Evolutionary conservation across 176 grass and related monocot genomes (phyloP), one percentile per base, ranked within the genome.

Genomic region (Olyra latifolia): DNA sequence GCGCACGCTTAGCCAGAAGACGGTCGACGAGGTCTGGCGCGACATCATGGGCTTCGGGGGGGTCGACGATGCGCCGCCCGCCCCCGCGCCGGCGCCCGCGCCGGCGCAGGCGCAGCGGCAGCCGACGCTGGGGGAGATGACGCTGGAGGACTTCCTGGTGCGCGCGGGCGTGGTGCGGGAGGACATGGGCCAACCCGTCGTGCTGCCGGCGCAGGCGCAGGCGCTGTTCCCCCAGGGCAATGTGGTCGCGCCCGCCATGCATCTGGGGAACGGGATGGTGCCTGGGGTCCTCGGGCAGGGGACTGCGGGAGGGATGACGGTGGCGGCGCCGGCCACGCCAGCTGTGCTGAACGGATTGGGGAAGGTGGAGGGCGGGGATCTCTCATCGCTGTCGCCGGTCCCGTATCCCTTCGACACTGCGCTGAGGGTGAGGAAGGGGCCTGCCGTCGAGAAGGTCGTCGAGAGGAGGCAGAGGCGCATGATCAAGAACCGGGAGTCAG

Each of bases 401-500:
- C 93, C 90, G 30, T 95, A 95, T 27, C 73, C 73, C 9, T 95
- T 95, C 78, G 88, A 85, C 85, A 74, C 9, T 0, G 84, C 82
- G 30, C 29, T 88, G 49, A 88, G 86, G 89, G 84, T 71, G 14
- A 87, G 94, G 81, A 97, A 91, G 53, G 83, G 88, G 0, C 83
- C 83, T 0, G 75, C 91, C 59, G 60, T 97, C 19, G 91, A 97
- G 91, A 97, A 97, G 86, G 94, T 93, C 61, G 91, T 86, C 3
- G 93, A 97, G 85, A 91, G 93, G 78, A 75, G 90, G 76, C 90
- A 93, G 67, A 62, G 90, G 43, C 88, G 93, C 61, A 97, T 97
- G 93, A 91, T 97, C 87, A 97, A 97, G 88, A 97, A 97, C 74
- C 75, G 93, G 78, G 93, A 97, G 88, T 97, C 93, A 0, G 93